Percentiles rank a stretch among this genome's conserved stretches.
phyloP scores from a whole-genome alignment of 2,329 filamentous ascomycete species.

The Gyromitra esculenta region DNA sequence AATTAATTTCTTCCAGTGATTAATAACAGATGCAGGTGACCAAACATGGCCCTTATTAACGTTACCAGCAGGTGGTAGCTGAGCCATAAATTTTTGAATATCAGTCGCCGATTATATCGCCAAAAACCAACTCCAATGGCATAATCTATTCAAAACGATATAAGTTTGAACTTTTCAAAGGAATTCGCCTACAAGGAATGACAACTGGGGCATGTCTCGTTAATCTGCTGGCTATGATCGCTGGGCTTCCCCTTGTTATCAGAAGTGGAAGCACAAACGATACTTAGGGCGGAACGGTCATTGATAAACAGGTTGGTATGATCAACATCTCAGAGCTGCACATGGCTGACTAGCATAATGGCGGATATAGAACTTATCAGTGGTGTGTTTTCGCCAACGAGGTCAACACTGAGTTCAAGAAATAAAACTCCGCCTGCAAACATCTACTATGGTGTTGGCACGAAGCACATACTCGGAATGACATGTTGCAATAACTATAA shows the following conservation, averaged over 20 bases:
- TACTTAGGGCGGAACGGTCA: not conserved
- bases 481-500: slow-evolving; percentile 9
- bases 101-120: not conserved
- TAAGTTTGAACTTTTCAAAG: not conserved
- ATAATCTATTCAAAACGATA: not conserved
- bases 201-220: not conserved
- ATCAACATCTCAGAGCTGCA: not conserved
- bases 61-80: not conserved
- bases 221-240: not conserved
- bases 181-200: not conserved
- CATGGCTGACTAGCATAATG: not conserved
- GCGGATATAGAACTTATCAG: not conserved
- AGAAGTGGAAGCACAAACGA: not conserved
- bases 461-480: slow-evolving; percentile 3
- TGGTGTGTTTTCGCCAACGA: not conserved
- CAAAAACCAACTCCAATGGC: not conserved
- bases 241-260: not conserved
- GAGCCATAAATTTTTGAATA: not conserved
- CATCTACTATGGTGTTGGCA: not conserved
- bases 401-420: not conserved
- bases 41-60: not conserved
- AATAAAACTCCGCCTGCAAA: not conserved
- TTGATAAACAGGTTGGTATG: not conserved
- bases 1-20: not conserved
- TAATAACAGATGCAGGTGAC: slow-evolving; percentile 3